phyloP scores from a whole-genome alignment of 2,329 filamentous ascomycete species.

The Proliferodiscus dingleyae region DNA sequence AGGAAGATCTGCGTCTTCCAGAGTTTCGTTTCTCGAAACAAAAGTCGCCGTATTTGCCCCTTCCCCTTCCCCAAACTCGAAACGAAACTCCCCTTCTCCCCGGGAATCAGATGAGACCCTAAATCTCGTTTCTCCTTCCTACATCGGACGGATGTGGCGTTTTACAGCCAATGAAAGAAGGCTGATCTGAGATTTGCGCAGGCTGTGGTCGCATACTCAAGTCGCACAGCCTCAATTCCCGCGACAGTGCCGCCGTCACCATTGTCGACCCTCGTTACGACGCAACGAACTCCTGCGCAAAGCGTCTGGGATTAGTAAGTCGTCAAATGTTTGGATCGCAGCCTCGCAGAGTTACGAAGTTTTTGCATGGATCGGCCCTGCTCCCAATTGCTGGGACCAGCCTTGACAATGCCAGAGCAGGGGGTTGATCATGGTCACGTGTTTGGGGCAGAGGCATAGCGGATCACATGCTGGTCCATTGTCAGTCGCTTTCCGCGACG shows the following conservation, averaged over 20 bases:
- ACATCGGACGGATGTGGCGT: neutral
- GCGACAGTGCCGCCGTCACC: too few species aligned
- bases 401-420: too few species aligned
- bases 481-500: too few species aligned
- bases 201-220: neutral
- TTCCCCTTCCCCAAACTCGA: neutral
- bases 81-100: neutral
- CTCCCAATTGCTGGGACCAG: too few species aligned
- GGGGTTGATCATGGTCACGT: too few species aligned
- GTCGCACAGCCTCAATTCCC: neutral
- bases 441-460: too few species aligned
- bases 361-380: too few species aligned
- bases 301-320: too few species aligned
- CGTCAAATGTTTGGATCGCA: too few species aligned
- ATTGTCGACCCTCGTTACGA: neutral
- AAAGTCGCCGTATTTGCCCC: neutral
- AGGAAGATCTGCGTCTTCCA: neutral
- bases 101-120: neutral
- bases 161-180: neutral
- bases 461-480: too few species aligned
- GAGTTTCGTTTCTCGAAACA: neutral
- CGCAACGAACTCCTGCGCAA: too few species aligned
- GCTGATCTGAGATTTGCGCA: neutral
- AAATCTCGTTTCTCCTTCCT: neutral
- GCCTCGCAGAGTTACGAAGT: too few species aligned